phyloP scores from a whole-genome alignment of 495 filamentous ascomycete genomes.

The Penicillium goetzii region DNA sequence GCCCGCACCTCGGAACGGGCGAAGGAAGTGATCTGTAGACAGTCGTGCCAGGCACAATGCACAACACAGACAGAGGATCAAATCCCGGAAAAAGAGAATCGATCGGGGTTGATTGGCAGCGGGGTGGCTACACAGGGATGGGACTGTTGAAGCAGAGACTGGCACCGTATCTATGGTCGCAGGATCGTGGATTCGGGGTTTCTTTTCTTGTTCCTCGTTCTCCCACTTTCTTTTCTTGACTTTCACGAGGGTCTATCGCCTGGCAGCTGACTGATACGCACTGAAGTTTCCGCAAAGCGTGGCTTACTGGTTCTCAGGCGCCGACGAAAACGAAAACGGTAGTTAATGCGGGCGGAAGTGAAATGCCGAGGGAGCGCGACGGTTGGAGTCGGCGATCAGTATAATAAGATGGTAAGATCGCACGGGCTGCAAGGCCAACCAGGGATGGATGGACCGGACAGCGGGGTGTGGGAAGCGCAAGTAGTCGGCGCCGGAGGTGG shows the following conservation, averaged over 20 bases:
- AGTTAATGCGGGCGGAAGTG: slow-evolving; percentile 22
- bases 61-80: slow-evolving; percentile 12
- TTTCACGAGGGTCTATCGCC: slow-evolving; percentile 7
- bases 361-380: slow-evolving; percentile 20
- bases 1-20: slow-evolving; percentile 6
- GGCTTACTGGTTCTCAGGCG: slow-evolving; percentile 23
- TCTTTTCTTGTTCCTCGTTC: background rate
- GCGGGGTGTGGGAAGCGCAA: background rate
- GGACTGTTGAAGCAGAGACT: slow-evolving; percentile 6
- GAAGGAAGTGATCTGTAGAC: background rate
- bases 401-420: slow-evolving; percentile 18
- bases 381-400: slow-evolving; percentile 16
- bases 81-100: slow-evolving; percentile 10
- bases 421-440: background rate
- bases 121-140: slow-evolving; percentile 13
- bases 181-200: slow-evolving; percentile 2
- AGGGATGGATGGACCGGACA: slow-evolving; percentile 7
- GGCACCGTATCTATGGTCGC: slow-evolving; percentile 2
- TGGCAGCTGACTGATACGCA: slow-evolving; percentile 19
- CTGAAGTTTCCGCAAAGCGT: slow-evolving; percentile 22
- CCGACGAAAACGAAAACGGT: background rate
- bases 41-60: slow-evolving; percentile 22
- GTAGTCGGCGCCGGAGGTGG: background rate
- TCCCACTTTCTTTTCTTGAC: background rate
- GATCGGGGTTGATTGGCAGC: slow-evolving; percentile 19